Base-by-base conservation (phyloP, 805 yeast species). In the Danielia oregonensis region DNA sequence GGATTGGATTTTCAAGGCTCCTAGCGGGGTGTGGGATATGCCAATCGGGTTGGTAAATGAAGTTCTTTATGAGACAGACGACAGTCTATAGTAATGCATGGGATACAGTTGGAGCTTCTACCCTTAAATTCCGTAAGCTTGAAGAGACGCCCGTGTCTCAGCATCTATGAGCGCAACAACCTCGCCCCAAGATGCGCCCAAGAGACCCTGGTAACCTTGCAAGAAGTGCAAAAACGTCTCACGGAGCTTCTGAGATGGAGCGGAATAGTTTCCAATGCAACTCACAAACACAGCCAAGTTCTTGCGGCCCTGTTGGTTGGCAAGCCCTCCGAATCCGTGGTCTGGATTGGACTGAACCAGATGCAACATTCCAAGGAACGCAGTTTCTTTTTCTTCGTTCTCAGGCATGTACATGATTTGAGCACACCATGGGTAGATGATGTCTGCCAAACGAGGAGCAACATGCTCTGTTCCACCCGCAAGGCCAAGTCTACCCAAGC, bases 21-120 rank as follows among this genome's bases (percentile, higher is more conserved):
- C 93, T 0, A 84, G 86, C 51, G 96, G 95, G 0, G 91, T 91
- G 4, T 76, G 87, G 74, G 97, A 89, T 56, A 52, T 89, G 33
- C 91, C 96, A 0, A 66, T 88, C 1, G 71, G 76, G 10, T 72
- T 78, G 29, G 91, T 82, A 1, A 82, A 84, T 49, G 70, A 72
- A 30, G 77, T 82, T 1, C 57, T 86, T 12, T 85, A 84, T 50
- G 62, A n/a, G n/a, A n/a, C n/a, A n/a, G n/a, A n/a, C 23, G 9
- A 19, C 7, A 7, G 23, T 10, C 23, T 19, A 19, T 10, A 19
- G 23, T 10, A 7, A 7, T 7, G 9, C 10, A 19, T 10, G 23
- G 23, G 9, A 7, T 10, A 10, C 23, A 19, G 23, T 7, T 7
- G 10, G 7, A 19, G 7, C 10, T 7, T 19, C 7, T 19, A 19